Percentiles rank a stretch among this genome's conserved stretches.
Evolutionary conservation across 805 yeast species (phyloP).

Genomic region (Candida palmyrensis): DNA sequence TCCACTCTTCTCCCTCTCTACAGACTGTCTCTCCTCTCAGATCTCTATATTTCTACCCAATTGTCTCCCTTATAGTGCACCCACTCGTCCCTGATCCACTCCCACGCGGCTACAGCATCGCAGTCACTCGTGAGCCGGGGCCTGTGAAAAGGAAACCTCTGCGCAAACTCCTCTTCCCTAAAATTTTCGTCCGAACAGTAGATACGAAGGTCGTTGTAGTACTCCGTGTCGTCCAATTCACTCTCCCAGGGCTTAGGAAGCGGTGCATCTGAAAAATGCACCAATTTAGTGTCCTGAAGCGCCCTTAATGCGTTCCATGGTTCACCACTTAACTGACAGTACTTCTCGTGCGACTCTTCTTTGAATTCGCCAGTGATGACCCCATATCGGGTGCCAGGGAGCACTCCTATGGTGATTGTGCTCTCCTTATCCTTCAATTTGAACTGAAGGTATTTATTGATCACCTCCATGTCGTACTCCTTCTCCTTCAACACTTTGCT

Average conservation of each 20-base stretch:
- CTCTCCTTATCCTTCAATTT: slow-evolving; percentile 10
- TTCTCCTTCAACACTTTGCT: slow-evolving; percentile 14
- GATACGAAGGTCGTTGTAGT: slow-evolving; percentile 21
- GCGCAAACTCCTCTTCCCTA: slow-evolving; percentile 11
- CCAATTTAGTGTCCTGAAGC: slow-evolving; percentile 32
- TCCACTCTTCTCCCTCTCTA: too few species aligned
- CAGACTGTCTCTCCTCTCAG: too few species aligned
- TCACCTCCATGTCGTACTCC: slow-evolving; percentile 55
- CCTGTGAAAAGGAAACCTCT: slow-evolving; percentile 14
- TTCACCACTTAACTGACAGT: slow-evolving; percentile 40
- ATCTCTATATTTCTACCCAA: too few species aligned
- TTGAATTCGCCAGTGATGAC: slow-evolving; percentile 47
- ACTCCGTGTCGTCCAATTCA: slow-evolving; percentile 13
- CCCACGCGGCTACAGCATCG: slow-evolving; percentile 22
- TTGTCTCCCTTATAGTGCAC: slow-evolving; percentile 3
- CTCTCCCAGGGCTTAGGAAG: slow-evolving; percentile 60
- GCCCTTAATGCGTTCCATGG: slow-evolving; percentile 30
- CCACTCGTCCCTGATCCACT: slow-evolving; percentile 4
- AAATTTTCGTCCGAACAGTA: slow-evolving; percentile 15
- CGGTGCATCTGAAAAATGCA: slow-evolving; percentile 66
- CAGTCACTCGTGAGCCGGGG: slow-evolving; percentile 25
- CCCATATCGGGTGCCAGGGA: slow-evolving; percentile 51
- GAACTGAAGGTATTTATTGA: slow-evolving; percentile 33
- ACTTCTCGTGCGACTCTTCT: slow-evolving; percentile 32
- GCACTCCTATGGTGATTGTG: slow-evolving; percentile 20